Base-by-base conservation (phyloP, 306 rosid genomes). In the Fagus sylvatica region DNA sequence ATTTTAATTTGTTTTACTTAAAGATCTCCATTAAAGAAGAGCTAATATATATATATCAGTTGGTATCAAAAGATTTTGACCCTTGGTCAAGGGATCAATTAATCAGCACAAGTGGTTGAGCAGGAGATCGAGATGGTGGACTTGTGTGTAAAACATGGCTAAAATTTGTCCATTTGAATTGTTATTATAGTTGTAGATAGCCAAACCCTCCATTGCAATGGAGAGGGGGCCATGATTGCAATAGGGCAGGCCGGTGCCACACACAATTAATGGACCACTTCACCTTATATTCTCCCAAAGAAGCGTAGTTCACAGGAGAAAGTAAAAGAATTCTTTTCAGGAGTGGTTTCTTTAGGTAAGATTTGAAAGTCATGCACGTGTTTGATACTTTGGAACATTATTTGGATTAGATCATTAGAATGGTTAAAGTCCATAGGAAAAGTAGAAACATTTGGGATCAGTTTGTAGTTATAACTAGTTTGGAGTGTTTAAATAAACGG, bases 171-270 rank as follows among this genome's bases (percentile, higher is more conserved):
- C 28, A 22, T 22, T 22, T 22, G 28, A 22, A 22, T 22, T 22
- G 28, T 22, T 22, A 22, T 22, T 22, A 22, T 22, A 22, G 28
- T 22, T 22, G 28, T 22, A 22, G 28, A 22, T 22, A 22, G 28
- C 28, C 28, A 22, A 22, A 22, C 28, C 28, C 28, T 22, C 28
- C 68, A 61, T 0, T 12, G 68, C 40, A 2, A 46, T 46, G 4
- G 51, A 61, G 13, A 5, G 39, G 37, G 11, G 43, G 53, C 6
- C 37, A 76, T 54, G 39, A 64, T 40, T 54, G 48, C 56, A n/a
- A 54, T 46, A 53, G 77, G 76, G 46, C 65, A 41, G 77, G 74
- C 64, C 84, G 74, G 84, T 28, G 49, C 69, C 59, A 39, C 37
- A 3, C 7, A 6, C 53, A 22, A 9, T 10, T 11, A 46, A 61